Conservation (phyloP, 495 filamentous ascomycete species). For the Clohesyomyces aquaticus region DNA sequence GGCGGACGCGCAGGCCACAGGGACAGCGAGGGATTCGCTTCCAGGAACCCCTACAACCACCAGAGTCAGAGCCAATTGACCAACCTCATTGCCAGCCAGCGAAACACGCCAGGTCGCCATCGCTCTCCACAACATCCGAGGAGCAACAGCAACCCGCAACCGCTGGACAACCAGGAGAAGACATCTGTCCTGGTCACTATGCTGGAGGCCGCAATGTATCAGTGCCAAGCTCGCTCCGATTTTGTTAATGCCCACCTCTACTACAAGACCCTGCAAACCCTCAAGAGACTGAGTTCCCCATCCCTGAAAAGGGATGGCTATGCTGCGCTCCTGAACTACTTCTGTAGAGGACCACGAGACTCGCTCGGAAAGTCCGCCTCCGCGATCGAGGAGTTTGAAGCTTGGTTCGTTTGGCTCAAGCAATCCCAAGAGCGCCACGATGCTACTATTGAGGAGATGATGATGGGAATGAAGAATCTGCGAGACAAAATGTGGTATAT, state of each 20-base stretch:
- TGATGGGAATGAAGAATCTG: conserved; percentile 66
- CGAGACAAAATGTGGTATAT: conserved; percentile 99
- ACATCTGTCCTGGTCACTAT: conserved; percentile 64
- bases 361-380: conserved; percentile 65
- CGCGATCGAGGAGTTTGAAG: conserved; percentile 73
- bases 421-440: conserved; percentile 73
- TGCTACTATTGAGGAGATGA: conserved; percentile 66
- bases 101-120: conserved; percentile 33
- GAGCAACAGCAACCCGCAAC: conserved; percentile 41
- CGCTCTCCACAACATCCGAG: conserved; percentile 42
- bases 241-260: conserved; percentile 72
- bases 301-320: conserved; percentile 68
- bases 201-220: conserved; percentile 68
- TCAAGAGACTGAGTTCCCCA: conserved; percentile 63
- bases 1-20: conserved; percentile 2
- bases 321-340: conserved; percentile 69
- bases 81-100: conserved; percentile 41
- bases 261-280: conserved; percentile 67
- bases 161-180: conserved; percentile 44
- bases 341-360: conserved; percentile 69
- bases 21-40: conserved; percentile 34
- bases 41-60: conserved; percentile 42
- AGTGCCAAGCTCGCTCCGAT: conserved; percentile 69
- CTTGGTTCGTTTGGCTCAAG: conserved; percentile 75
- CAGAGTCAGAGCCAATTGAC: conserved; percentile 47